Evolutionary conservation across 1,139 yeast species (phyloP).

Genomic region (Saccharomyces pastorianus): DNA sequence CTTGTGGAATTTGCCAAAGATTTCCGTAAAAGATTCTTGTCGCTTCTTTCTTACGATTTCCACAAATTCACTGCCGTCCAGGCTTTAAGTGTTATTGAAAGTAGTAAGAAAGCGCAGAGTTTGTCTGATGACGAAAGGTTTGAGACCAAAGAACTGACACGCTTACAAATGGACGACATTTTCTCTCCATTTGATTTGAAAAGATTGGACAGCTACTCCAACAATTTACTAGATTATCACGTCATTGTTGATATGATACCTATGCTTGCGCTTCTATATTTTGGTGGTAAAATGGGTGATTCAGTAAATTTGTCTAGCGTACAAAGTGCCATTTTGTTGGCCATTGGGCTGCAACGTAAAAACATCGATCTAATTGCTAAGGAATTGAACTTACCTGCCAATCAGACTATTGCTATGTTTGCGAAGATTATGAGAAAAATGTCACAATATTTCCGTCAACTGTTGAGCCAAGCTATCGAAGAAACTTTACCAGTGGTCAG

Average conservation of each 20-base stretch:
- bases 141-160: slow-evolving; percentile 32
- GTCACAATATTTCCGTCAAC: slow-evolving; percentile 58
- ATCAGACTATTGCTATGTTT: slow-evolving; percentile 95
- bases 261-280: slow-evolving; percentile 58
- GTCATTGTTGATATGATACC: slow-evolving; percentile 93
- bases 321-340: slow-evolving; percentile 84
- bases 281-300: slow-evolving; percentile 50
- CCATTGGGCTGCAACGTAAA: slow-evolving; percentile 92
- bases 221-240: slow-evolving; percentile 86
- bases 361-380: slow-evolving; percentile 67
- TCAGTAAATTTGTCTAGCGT: slow-evolving; percentile 70
- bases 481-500: slow-evolving; percentile 57
- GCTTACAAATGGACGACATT: slow-evolving; percentile 52
- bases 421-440: slow-evolving; percentile 84
- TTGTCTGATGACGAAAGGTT: slow-evolving; percentile 13
- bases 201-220: slow-evolving; percentile 88
- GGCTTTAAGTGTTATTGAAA: slow-evolving; percentile 73
- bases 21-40: slow-evolving; percentile 81
- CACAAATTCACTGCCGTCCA: slow-evolving; percentile 72
- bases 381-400: slow-evolving; percentile 77
- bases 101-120: slow-evolving; percentile 39
- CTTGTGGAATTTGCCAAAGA: slow-evolving; percentile 75
- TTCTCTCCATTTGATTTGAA: slow-evolving; percentile 91
- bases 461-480: slow-evolving; percentile 63
- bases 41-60: slow-evolving; percentile 76